Base-by-base conservation (phyloP, 768 basidiomycete genomes). In the Lentinula guzmanii region DNA sequence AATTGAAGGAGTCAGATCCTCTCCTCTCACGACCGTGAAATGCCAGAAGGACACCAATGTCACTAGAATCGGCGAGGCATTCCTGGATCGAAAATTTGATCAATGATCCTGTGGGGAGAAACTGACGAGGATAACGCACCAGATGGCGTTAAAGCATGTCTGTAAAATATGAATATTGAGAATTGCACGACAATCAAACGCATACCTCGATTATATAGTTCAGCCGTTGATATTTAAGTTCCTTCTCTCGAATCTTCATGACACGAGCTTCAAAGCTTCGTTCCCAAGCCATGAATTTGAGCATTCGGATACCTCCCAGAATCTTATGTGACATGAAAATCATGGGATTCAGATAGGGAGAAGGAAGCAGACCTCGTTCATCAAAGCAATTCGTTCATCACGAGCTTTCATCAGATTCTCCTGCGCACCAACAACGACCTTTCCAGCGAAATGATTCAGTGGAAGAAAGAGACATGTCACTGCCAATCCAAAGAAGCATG, bases 271-370 rank as follows among this genome's bases (percentile, higher is more conserved):
- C 94, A 66, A 95, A 95, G 69, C 85, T 92, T 28, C 94, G 86
- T 71, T 97, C 94, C 94, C 81, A 83, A 15, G 93, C 94, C 93
- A 96, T 95, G 73, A 95, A 97, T 86, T 96, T 95, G 66, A 95
- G 84, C 92, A 95, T 95, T 34, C 93, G 82, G 61, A 95, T 95
- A 11, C 84, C 93, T 52, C 92, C 92, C 9, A 95, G 76, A 63
- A 95, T 85, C 87, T 95, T 48, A 50, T 46, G 3, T 42, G 9
- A 57, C 10, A 35, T 59, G 15, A 53, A 11, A 6, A 37, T 4
- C 21, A 51, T 18, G 53, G 6, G 16, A 35, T 7, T 21, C 7
- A 37, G 35, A 55, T 11, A 31, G 13, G 33, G 15, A 53, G 28
- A 52, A 52, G 45, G 18, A 73, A 28, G 28, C 28, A 28, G 21